These are phyloP conservation scores for Hericium erinaceus DNA, from an alignment of 768 basidiomycete genomes.

Conservation along the genomic window DNA sequence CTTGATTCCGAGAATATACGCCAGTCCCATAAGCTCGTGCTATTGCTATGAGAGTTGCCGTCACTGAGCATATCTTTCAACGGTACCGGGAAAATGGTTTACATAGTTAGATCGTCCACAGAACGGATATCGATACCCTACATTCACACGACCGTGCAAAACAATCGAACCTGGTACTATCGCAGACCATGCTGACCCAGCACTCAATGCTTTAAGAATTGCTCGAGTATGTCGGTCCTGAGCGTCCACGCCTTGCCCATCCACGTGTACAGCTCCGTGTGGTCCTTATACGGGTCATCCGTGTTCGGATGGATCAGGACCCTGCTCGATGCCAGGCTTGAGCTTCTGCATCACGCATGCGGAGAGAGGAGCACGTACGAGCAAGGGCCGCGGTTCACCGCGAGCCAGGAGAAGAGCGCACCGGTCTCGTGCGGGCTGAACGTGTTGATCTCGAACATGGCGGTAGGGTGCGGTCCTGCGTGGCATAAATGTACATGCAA, in stretches of 20 bases:
- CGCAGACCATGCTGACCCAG: no score
- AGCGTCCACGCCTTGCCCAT: not conserved
- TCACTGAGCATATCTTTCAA: no score
- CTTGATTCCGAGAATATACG: no score
- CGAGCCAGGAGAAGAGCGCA: slow-evolving; percentile 58
- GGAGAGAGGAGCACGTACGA: not conserved
- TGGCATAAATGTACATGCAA: not conserved
- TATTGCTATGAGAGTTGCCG: no score
- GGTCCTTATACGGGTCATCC: slow-evolving; percentile 42
- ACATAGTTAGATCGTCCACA: no score
- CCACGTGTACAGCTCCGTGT: slow-evolving; percentile 49
- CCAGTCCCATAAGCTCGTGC: no score
- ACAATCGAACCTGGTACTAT: no score
- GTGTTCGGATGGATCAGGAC: slow-evolving; percentile 71
- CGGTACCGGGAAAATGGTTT: no score
- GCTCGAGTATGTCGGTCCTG: not conserved
- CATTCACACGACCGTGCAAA: no score
- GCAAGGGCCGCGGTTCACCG: slow-evolving; percentile 51
- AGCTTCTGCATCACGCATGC: not conserved
- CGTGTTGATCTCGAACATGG: slow-evolving; percentile 67
- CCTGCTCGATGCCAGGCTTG: slow-evolving; percentile 22
- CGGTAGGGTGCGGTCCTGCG: slow-evolving; percentile 54
- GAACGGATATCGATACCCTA: no score
- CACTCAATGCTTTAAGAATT: not conserved
- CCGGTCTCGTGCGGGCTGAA: slow-evolving; percentile 63